These are phyloP conservation scores for Peronospora belbahrii DNA, from an alignment of 352 stramenopile genomes.

Conservation along the genomic window DNA sequence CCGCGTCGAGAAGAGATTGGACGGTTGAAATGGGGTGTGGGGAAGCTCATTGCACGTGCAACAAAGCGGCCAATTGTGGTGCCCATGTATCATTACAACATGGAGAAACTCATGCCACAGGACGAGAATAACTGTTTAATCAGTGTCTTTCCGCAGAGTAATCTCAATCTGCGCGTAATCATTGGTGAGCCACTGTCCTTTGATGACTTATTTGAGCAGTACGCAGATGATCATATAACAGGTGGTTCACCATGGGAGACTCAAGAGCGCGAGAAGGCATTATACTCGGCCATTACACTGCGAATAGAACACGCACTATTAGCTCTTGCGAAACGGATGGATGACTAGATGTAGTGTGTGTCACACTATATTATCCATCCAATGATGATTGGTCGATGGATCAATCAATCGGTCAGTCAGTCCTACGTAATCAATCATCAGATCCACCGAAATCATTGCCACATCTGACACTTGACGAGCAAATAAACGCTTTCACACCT, in stretches of 20 bases:
- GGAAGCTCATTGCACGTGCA: constrained; percentile 77
- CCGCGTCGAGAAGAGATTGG: constrained; percentile 65
- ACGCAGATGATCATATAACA: constrained; percentile 35
- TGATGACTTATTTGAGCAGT: constrained; percentile 73
- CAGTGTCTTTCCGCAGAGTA: constrained; percentile 45
- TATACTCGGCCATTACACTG: constrained; percentile 82
- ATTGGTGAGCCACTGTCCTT: constrained; percentile 76
- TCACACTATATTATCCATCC: no score
- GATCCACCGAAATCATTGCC: no score
- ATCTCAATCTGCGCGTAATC: constrained; percentile 44
- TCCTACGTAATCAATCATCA: no score
- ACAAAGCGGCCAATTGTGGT: constrained; percentile 65
- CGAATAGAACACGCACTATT: constrained; percentile 77
- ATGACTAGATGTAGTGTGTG: constrained; percentile 26
- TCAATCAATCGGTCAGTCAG: no score
- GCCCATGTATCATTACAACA: constrained; percentile 83
- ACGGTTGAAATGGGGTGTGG: constrained; percentile 81
- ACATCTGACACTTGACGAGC: no score
- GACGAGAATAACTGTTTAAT: constrained; percentile 67
- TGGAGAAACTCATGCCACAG: constrained; percentile 84
- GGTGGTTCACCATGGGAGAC: constrained; percentile 47
- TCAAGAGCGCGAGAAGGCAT: constrained; percentile 49
- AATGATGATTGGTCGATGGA: no score
- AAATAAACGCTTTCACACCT: no score
- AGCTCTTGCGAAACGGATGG: constrained; percentile 39